A percentile compares a stretch with the other conserved stretches of the same genome.
phyloP scores from a whole-genome alignment of 2,329 filamentous ascomycete species.

The Diplodia seriata region DNA sequence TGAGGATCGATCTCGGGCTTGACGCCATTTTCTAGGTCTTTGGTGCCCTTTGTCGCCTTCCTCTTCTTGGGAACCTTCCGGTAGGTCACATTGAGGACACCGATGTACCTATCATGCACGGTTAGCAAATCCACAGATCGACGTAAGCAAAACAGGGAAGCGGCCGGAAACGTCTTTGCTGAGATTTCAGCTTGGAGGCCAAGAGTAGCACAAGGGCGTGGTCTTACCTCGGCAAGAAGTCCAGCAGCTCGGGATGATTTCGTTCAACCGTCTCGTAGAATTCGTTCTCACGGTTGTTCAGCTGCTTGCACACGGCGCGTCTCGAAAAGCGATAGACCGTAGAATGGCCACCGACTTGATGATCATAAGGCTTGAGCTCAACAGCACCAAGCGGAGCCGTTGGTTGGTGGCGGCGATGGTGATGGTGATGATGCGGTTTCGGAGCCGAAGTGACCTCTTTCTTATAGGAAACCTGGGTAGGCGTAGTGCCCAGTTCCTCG shows the following conservation, averaged over 20 bases:
- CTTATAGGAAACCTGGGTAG: conserved; percentile 39
- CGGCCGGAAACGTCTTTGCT: conserved; percentile 44
- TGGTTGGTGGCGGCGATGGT: conserved; percentile 46
- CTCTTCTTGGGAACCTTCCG: conserved; percentile 76
- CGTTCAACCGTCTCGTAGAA: conserved; percentile 97
- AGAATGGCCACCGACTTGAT: conserved; percentile 96
- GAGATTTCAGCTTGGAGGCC: conserved; percentile 50
- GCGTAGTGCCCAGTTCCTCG: conserved; percentile 57
- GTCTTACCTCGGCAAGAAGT: conserved; percentile 79
- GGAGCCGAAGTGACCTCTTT: conserved; percentile 34
- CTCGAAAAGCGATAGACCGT: conserved; percentile 96
- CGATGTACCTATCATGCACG: conserved; percentile 76
- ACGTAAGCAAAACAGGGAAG: conserved; percentile 4
- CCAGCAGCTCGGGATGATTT: conserved; percentile 85
- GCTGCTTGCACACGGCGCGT: conserved; percentile 94
- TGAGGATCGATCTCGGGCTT: conserved; percentile 14
- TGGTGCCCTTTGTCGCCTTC: conserved; percentile 45
- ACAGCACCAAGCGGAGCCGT: conserved; percentile 81
- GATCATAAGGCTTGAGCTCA: conserved; percentile 93
- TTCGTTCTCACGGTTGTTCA: conserved; percentile 97
- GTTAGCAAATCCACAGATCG: conserved; percentile 42
- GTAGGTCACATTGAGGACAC: conserved; percentile 94
- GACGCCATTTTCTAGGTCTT: conserved; percentile 21
- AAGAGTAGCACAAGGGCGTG: conserved; percentile 35
- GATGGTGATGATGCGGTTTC: conserved; percentile 42